Evolutionary conservation across 202 grass and related monocot genomes (phyloP), one percentile per base, ranked within the genome.

Genomic region (Panicum virgatum): DNA sequence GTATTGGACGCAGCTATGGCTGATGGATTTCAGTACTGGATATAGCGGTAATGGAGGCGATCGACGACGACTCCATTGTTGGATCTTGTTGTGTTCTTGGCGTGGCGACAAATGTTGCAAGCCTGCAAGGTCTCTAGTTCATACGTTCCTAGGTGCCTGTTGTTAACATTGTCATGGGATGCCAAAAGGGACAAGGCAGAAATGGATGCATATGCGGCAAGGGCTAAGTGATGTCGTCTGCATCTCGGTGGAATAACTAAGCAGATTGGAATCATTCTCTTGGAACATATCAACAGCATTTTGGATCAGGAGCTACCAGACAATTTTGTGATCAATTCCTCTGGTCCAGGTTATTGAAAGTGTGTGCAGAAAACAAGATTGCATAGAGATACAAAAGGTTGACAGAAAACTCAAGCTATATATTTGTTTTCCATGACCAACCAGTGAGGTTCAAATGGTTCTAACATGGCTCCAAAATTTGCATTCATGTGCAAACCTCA

Each of bases 271-370:
- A 85, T 82, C 14, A 85, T 85, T 77, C 78, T 13, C 82, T 77
- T 89, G 87, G 82, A 82, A 85, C 73, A 77, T 63, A 82, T 77
- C 82, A 76, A n/a, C 72, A 37, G 14, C 26, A 2, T 29, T 70
- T 79, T 76, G 82, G 62, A 39, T 72, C 82, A 54, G 12, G 5
- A 40, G 13, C 20, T 42, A 89, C 1, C 30, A 0, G 72, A 89
- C 87, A 85, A 89, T 38, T 27, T 82, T 89, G 78, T n/a, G 82
- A 81, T 85, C 87, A 85, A 85, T 54, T 53, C 72, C 23, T 71
- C 47, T 14, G 76, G 43, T 88, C 36, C 75, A 50, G 48, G 68
- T 23, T 32, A 43, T 58, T 36, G 54, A 53, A 72, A 43, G 29
- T 23, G 52, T 40, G 47, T 59, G 50, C 11, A 6, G 3, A 43